Percentiles rank a stretch among this genome's conserved stretches.
Evolutionary conservation across 768 basidiomycete genomes (phyloP).

Genomic region (Tricholoma sp.): DNA sequence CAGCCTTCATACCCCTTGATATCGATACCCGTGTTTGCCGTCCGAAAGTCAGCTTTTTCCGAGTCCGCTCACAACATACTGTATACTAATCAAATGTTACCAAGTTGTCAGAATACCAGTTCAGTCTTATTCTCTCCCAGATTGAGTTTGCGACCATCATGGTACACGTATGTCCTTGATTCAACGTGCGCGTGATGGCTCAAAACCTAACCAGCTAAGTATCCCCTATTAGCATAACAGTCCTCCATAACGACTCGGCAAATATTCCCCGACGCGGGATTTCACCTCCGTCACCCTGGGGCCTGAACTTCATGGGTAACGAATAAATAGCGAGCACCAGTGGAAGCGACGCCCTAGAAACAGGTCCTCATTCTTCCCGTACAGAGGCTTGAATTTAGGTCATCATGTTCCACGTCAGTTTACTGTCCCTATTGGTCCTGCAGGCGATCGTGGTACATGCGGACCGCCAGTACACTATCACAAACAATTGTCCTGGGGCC

Average conservation of each 20-base stretch:
- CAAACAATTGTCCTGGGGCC: conserved; percentile 21
- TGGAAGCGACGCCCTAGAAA: neutral
- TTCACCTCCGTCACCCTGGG: neutral
- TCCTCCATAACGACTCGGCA: neutral
- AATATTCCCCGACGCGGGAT: neutral
- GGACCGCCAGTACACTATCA: conserved; percentile 11
- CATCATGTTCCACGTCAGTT: neutral
- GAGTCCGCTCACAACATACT: too few species aligned
- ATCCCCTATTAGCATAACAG: too few species aligned
- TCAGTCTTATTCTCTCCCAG: too few species aligned
- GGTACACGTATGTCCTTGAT: too few species aligned
- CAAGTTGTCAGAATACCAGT: too few species aligned
- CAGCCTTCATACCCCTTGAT: too few species aligned
- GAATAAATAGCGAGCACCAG: neutral
- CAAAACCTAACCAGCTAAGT: too few species aligned
- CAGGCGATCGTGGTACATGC: neutral
- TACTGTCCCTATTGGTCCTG: neutral
- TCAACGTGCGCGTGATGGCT: too few species aligned
- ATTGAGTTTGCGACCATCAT: too few species aligned
- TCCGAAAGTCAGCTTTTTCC: too few species aligned
- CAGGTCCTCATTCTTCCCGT: neutral
- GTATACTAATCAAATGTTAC: too few species aligned
- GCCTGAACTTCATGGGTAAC: neutral
- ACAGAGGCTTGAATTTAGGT: neutral
- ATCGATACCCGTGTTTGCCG: too few species aligned